A percentile compares a stretch with the other conserved stretches of the same genome.
Conservation (phyloP, 306 rosid species). For the Malus sieversii region DNA sequence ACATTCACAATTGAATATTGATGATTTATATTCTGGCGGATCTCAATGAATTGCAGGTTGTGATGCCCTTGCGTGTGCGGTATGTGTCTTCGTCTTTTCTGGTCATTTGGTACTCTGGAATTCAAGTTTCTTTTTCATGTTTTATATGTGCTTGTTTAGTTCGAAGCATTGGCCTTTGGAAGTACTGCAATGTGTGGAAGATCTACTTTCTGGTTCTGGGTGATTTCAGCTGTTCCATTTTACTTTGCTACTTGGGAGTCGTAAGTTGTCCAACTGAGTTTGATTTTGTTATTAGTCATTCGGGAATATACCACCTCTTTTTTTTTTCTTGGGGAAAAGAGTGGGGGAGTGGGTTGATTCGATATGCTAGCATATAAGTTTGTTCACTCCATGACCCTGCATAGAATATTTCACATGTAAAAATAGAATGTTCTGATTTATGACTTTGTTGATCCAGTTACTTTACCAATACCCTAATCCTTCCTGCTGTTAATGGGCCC, state of each 20-base stretch:
- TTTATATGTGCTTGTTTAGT: conserved; percentile 29
- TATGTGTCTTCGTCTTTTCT: conserved; percentile 29
- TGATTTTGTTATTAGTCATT: no score
- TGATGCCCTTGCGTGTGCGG: conserved; percentile 97
- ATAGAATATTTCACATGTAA: neutral
- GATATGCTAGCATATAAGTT: neutral
- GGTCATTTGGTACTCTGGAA: neutral
- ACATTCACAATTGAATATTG: conserved; percentile 7
- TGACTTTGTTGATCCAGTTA: conserved; percentile 47
- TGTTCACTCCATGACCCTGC: neutral
- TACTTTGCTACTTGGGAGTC: conserved; percentile 95
- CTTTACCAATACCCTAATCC: conserved; percentile 83
- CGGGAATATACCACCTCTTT: neutral
- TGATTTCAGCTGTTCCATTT: conserved; percentile 89
- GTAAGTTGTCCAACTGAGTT: conserved; percentile 42
- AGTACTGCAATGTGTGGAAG: conserved; percentile 91
- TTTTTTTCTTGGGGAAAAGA: neutral
- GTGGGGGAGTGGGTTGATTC: neutral
- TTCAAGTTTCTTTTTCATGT: conserved; percentile 6
- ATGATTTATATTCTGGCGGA: conserved; percentile 12
- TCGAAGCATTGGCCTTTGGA: conserved; percentile 88
- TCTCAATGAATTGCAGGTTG: conserved; percentile 69
- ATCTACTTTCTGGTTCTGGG: conserved; percentile 88
- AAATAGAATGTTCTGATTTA: conserved; percentile 12
- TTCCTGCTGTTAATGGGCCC: conserved; percentile 90